phyloP scores from a whole-genome alignment of 345 rosid genomes.

The Hypericum perforatum region DNA sequence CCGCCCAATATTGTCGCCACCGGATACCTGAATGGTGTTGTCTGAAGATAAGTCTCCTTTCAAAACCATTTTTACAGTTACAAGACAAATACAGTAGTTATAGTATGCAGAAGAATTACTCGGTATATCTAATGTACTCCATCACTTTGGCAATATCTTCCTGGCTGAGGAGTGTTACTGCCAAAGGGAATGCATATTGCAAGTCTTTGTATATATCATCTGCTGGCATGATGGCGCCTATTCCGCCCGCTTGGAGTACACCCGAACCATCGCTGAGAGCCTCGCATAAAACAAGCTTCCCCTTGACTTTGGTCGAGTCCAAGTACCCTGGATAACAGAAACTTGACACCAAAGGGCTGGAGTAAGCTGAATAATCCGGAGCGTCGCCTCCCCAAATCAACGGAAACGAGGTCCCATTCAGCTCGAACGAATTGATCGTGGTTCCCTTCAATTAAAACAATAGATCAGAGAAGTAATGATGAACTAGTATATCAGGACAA shows the following conservation, averaged over 20 bases:
- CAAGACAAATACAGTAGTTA: too few species aligned
- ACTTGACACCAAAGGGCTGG: conserved; percentile 9
- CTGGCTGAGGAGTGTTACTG: conserved; percentile 16
- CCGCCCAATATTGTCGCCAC: conserved; percentile 20
- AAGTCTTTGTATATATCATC: conserved; percentile 8
- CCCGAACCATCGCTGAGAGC: conserved; percentile 11
- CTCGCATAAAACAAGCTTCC: conserved; percentile 24
- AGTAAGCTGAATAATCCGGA: conserved; percentile 23
- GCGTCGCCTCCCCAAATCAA: conserved; percentile 34
- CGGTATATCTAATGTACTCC: conserved; percentile 19
- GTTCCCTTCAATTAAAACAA: conserved; percentile 9
- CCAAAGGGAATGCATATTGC: conserved; percentile 22
- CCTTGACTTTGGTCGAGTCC: conserved; percentile 16
- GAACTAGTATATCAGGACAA: background rate
- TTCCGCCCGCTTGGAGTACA: conserved; percentile 12
- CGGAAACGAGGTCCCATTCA: conserved; percentile 16
- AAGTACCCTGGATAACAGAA: conserved; percentile 12
- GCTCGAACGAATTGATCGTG: conserved; percentile 15
- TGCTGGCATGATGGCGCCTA: conserved; percentile 20
- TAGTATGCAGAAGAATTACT: conserved; percentile 5
- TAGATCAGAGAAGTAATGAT: background rate
- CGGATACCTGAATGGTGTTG: conserved; percentile 13
- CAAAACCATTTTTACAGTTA: too few species aligned
- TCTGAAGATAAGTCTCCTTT: too few species aligned
- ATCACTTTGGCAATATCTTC: conserved; percentile 16